phyloP scores from a whole-genome alignment of 78 protist genomes.

The Neovahlkampfia damariscottae region DNA sequence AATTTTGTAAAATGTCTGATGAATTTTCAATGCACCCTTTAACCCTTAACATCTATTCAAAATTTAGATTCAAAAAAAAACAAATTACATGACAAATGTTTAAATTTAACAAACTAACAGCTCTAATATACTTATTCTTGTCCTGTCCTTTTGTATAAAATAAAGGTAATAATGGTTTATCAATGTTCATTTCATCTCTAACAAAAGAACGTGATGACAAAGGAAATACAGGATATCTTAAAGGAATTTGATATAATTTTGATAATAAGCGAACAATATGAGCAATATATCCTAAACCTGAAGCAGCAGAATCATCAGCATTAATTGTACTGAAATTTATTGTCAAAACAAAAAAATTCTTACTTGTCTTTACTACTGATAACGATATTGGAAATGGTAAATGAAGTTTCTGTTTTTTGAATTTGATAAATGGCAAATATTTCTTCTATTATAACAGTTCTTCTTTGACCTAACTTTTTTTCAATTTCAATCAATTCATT shows the following conservation, averaged over 20 bases:
- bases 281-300: constrained; percentile 16
- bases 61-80: background rate
- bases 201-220: constrained; percentile 8
- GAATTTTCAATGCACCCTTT: too few relatives aligned
- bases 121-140: constrained; percentile 3
- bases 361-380: too few relatives aligned
- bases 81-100: constrained; percentile 11
- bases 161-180: background rate
- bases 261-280: constrained; percentile 11
- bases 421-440: too few relatives aligned
- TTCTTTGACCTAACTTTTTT: too few relatives aligned
- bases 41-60: too few relatives aligned
- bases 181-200: background rate
- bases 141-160: constrained; percentile 9
- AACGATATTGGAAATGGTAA: too few relatives aligned
- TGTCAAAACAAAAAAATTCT: too few relatives aligned
- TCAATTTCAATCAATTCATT: too few relatives aligned
- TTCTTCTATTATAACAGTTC: too few relatives aligned
- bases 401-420: too few relatives aligned
- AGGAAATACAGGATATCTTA: constrained; percentile 8
- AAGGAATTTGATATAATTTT: constrained; percentile 3
- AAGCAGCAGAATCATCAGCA: constrained; percentile 21
- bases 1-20: too few relatives aligned
- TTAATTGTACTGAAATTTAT: too few relatives aligned
- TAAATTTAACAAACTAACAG: background rate